These are phyloP conservation scores for Suillus discolor DNA, from an alignment of 768 basidiomycete species.

Conservation along the genomic window DNA sequence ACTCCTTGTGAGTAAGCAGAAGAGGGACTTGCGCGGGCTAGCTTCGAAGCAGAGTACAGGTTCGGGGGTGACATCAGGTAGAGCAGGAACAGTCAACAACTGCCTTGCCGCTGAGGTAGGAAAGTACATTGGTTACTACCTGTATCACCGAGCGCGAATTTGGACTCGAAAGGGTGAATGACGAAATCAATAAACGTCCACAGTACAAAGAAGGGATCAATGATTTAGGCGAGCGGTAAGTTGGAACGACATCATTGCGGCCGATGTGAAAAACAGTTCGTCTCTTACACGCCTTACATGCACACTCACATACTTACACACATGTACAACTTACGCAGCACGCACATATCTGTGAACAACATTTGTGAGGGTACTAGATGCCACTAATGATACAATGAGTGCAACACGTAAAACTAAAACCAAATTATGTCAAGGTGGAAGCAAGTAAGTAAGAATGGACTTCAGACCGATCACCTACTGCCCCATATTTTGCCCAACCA, in stretches of 20 bases:
- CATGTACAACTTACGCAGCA: neutral
- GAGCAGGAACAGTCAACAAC: slow-evolving; percentile 68
- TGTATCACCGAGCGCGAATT: neutral
- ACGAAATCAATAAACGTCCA: neutral
- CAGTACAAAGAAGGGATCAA: neutral
- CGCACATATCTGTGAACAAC: slow-evolving; percentile 10
- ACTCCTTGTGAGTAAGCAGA: slow-evolving; percentile 71
- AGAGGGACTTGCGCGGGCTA: slow-evolving; percentile 76
- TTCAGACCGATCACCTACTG: slow-evolving; percentile 15
- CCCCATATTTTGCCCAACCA: slow-evolving; percentile 34
- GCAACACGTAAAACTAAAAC: slow-evolving; percentile 14
- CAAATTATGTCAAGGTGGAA: slow-evolving; percentile 16
- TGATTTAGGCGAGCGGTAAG: neutral
- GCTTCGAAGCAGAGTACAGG: slow-evolving; percentile 58
- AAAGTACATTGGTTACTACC: slow-evolving; percentile 66
- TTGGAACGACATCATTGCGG: slow-evolving; percentile 2
- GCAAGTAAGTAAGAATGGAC: slow-evolving; percentile 23
- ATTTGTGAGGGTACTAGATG: slow-evolving; percentile 24
- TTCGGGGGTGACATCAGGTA: slow-evolving; percentile 64
- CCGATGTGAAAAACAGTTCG: slow-evolving; percentile 13
- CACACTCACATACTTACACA: neutral
- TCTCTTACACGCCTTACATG: neutral
- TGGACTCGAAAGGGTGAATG: neutral
- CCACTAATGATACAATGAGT: slow-evolving; percentile 36
- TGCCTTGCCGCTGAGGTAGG: slow-evolving; percentile 79